Conservation (phyloP, 1,284 basidiomycete genomes). For the Puccinia horiana region DNA sequence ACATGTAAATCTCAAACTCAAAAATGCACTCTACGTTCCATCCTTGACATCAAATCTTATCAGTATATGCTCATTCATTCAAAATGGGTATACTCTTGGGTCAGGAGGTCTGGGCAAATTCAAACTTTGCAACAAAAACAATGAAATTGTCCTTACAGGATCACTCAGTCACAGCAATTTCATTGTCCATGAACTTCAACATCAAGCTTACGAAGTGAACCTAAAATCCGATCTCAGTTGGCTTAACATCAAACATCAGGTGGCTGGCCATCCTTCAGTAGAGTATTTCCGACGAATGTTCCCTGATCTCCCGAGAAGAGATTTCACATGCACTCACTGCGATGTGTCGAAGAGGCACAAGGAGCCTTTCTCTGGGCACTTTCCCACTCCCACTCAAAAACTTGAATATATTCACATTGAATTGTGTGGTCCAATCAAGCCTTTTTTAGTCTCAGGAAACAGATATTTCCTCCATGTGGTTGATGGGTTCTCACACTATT, state of each 20-base stretch:
- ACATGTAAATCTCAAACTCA: neutral
- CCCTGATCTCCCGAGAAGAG: neutral
- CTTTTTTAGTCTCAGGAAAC: neutral
- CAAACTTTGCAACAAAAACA: neutral
- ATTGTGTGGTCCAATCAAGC: conserved; percentile 9
- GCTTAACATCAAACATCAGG: neutral
- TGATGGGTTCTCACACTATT: conserved; percentile 13
- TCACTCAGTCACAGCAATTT: neutral
- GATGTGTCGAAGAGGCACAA: neutral
- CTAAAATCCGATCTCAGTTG: neutral
- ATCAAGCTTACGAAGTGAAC: neutral
- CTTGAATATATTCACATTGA: conserved; percentile 18
- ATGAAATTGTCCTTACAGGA: neutral
- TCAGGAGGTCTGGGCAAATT: neutral
- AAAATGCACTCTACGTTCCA: neutral
- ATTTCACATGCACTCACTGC: too few species aligned
- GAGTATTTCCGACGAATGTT: neutral
- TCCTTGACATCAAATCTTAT: too few species aligned
- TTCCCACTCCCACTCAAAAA: neutral
- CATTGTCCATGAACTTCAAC: neutral
- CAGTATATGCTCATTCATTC: neutral
- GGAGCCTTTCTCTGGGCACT: neutral
- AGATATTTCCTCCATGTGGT: neutral
- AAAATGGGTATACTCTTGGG: neutral
- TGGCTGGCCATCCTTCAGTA: too few species aligned